phyloP scores from a whole-genome alignment of 495 filamentous ascomycete genomes.

The Margaritispora aquatica region DNA sequence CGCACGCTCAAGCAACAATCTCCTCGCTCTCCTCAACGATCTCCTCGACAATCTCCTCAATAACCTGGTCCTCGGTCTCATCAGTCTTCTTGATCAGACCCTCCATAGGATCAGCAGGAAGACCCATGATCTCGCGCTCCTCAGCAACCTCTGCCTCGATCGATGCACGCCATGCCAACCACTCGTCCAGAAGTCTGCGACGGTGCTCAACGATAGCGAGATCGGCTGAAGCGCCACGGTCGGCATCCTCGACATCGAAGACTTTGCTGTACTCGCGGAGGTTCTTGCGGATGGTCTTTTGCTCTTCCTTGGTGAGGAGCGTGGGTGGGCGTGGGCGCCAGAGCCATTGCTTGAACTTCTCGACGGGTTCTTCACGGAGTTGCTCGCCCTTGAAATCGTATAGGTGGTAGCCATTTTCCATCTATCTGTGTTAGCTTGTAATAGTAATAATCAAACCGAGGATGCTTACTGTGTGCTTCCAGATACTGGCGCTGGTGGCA shows the following conservation, averaged over 20 bases:
- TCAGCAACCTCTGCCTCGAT: conserved; percentile 67
- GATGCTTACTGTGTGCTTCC: conserved; percentile 83
- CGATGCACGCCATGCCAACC: conserved; percentile 74
- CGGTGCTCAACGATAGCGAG: conserved; percentile 86
- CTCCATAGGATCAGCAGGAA: conserved; percentile 57
- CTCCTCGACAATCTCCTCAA: conserved; percentile 89
- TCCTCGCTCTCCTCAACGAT: conserved; percentile 93
- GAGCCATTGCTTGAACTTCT: conserved; percentile 94
- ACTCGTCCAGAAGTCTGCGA: conserved; percentile 79
- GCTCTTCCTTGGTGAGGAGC: conserved; percentile 86
- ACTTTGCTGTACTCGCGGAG: conserved; percentile 89
- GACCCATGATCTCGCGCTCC: conserved; percentile 61
- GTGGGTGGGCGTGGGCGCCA: conserved; percentile 91
- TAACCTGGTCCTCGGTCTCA: conserved; percentile 61
- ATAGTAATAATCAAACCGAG: neutral
- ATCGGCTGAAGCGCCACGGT: conserved; percentile 86
- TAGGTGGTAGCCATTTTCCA: conserved; percentile 98
- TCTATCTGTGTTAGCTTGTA: conserved; percentile 49
- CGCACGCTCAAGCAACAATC: conserved; percentile 39
- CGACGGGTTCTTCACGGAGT: conserved; percentile 85
- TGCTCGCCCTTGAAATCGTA: conserved; percentile 92
- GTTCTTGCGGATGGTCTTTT: conserved; percentile 97
- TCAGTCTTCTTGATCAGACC: conserved; percentile 45
- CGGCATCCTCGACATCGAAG: conserved; percentile 92
- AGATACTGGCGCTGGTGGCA: conserved; percentile 82